These are phyloP conservation scores for Apiospora malaysiana DNA, from an alignment of 2,329 filamentous ascomycete genomes.

Conservation along the genomic window DNA sequence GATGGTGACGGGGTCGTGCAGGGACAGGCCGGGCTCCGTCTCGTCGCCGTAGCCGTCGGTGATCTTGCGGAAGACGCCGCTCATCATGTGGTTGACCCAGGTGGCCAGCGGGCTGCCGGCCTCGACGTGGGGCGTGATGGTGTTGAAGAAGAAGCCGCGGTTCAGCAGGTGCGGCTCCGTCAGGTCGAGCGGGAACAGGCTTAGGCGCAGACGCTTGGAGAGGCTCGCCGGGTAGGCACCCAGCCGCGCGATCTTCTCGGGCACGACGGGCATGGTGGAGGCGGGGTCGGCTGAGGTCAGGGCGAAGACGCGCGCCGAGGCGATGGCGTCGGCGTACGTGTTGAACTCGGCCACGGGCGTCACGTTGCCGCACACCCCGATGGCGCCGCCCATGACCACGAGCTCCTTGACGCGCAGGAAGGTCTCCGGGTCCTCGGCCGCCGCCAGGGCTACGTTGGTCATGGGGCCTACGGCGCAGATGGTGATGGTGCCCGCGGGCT, in stretches of 20 bases:
- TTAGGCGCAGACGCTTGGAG: conserved; percentile 68
- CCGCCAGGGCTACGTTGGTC: conserved; percentile 91
- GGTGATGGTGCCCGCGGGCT: conserved; percentile 83
- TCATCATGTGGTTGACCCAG: conserved; percentile 76
- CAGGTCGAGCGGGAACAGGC: conserved; percentile 78
- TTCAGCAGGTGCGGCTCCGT: conserved; percentile 73
- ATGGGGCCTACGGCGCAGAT: conserved; percentile 89
- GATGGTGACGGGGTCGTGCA: conserved; percentile 80
- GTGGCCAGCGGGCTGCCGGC: conserved; percentile 74
- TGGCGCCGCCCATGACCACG: conserved; percentile 91
- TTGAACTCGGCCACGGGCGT: conserved; percentile 94
- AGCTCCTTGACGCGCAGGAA: conserved; percentile 91
- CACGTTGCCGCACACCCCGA: conserved; percentile 81
- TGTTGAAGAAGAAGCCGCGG: conserved; percentile 62
- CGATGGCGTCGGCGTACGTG: conserved; percentile 84
- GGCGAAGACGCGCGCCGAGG: conserved; percentile 77
- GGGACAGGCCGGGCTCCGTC: conserved; percentile 62
- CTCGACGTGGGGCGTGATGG: conserved; percentile 60
- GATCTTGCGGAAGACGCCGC: conserved; percentile 73
- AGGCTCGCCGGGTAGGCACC: conserved; percentile 68
- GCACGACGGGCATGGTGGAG: conserved; percentile 79
- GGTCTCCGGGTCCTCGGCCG: conserved; percentile 84
- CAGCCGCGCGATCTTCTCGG: conserved; percentile 56
- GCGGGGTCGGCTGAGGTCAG: conserved; percentile 75
- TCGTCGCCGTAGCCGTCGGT: conserved; percentile 62